Percentiles rank a stretch among this genome's conserved stretches.
Evolutionary conservation across 2,329 filamentous ascomycete species (phyloP).

Genomic region (Lecanosticta acicola): DNA sequence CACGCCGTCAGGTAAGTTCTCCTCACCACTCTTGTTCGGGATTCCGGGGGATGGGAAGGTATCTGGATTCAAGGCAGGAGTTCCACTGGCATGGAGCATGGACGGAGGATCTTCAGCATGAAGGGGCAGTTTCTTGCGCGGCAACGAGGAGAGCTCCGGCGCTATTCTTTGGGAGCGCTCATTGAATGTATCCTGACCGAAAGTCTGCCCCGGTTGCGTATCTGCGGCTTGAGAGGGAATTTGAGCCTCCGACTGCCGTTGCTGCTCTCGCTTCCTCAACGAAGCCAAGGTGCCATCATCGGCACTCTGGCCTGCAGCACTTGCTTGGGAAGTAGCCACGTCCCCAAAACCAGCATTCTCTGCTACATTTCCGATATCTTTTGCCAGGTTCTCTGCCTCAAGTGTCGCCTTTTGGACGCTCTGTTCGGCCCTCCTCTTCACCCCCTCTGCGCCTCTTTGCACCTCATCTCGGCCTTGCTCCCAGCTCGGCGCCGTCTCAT

Average conservation of each 20-base stretch:
- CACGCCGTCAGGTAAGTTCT: constrained; percentile 48
- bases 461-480: constrained; percentile 13
- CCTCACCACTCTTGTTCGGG: constrained; percentile 30
- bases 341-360: constrained; percentile 8
- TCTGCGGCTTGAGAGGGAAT: constrained; percentile 48
- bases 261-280: constrained; percentile 2
- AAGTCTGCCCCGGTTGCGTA: constrained; percentile 30
- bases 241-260: constrained; percentile 1
- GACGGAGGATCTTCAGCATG: constrained; percentile 44
- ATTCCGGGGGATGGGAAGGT: constrained; percentile 39
- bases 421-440: constrained; percentile 12
- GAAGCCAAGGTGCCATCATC: constrained; percentile 37
- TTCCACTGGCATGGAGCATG: constrained; percentile 37
- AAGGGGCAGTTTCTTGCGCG: constrained; percentile 52
- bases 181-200: constrained; percentile 53
- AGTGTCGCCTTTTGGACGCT: constrained; percentile 27
- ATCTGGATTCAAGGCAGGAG: constrained; percentile 46
- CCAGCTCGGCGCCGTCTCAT: constrained; percentile 42
- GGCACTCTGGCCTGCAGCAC: constrained; percentile 14
- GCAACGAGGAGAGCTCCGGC: constrained; percentile 45
- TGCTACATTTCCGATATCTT: constrained; percentile 6
- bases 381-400: constrained; percentile 14
- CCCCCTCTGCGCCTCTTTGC: constrained; percentile 9
- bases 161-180: constrained; percentile 44
- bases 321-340: constrained; percentile 1